These are phyloP conservation scores for Beauveria asiatica DNA, from an alignment of 2,329 filamentous ascomycete genomes.

Conservation along the genomic window DNA sequence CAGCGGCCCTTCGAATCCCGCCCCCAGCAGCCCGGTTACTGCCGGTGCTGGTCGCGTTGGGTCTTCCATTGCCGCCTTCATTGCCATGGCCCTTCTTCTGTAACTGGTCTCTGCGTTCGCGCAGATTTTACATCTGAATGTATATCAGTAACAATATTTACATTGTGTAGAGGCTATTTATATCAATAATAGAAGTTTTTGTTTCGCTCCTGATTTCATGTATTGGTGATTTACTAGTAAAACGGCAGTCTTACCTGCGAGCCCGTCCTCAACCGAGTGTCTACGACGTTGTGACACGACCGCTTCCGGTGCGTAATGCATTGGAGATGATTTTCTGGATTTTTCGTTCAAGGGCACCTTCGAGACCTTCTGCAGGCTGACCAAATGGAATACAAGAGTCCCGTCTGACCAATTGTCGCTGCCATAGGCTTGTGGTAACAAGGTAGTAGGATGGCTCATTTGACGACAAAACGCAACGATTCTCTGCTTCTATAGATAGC, in stretches of 20 bases:
- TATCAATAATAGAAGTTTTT: slow-evolving; percentile 5
- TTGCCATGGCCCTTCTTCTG: slow-evolving; percentile 4
- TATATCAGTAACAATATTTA: not conserved
- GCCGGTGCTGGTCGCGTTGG: not conserved
- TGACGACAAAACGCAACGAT: too few species aligned
- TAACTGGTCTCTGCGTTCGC: not conserved
- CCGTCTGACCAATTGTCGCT: too few species aligned
- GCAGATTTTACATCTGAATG: not conserved
- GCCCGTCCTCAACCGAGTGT: accelerated
- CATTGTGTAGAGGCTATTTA: slow-evolving; percentile 1
- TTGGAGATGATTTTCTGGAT: accelerated
- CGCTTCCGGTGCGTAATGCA: too few species aligned
- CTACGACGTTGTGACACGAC: too few species aligned
- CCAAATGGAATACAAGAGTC: too few species aligned
- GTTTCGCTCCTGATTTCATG: not conserved
- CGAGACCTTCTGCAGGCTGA: too few species aligned
- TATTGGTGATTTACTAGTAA: not conserved
- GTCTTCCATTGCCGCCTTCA: not conserved
- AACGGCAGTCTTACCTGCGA: too few species aligned
- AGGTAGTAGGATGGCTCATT: too few species aligned
- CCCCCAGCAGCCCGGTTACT: not conserved
- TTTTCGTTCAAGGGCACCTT: too few species aligned
- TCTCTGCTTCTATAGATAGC: too few species aligned
- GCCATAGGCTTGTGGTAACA: too few species aligned
- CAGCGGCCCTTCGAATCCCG: not conserved